Evolutionary conservation across 768 basidiomycete species (phyloP), one percentile per base, ranked within the genome.

Genomic region (Mycena vitilis): DNA sequence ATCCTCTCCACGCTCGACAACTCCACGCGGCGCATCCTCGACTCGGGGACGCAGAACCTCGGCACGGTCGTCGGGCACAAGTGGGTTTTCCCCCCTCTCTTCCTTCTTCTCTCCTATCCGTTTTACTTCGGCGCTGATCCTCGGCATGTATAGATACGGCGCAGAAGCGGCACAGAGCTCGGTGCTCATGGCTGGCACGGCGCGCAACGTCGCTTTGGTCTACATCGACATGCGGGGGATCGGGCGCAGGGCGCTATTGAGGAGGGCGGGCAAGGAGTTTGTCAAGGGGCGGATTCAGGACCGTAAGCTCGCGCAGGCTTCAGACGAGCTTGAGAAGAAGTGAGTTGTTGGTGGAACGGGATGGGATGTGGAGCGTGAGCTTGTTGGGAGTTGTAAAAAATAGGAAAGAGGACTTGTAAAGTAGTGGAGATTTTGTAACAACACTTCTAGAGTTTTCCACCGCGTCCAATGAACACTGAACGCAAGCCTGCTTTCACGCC

Each of bases 151-250:
- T 44, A 87, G 85, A 70, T 92, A 90, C 73, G 93, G 92, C 4
- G 75, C 85, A 0, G 88, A 91, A 58, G 90, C 89, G 9, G 90
- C 83, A 12, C 82, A 88, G 52, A 87, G 84, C 22, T 87, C 89
- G 2, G 77, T 84, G 56, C 78, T 91, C 60, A 79, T 90, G 65
- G 87, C 90, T 8, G 89, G 88, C 10, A 88, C 89, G 0, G 90
- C 89, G 40, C 82, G 87, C 68, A 94, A 94, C 78, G 87, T 92
- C 15, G 89, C 86, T 5, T 81, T 94, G 44, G 90, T 95, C 23
- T 95, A 94, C 77, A 85, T 94, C 47, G 93, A 94, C 75, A 84
- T 91, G 82, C 79, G 84, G 2, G 92, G 92, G 0, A 87, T 95
- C 44, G 92, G 91, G 11, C 81, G 91, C 64, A 81, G 87, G 53